Evolutionary conservation across 164 flowering plant species (phyloP).

Genomic region (Platanus orientalis): DNA sequence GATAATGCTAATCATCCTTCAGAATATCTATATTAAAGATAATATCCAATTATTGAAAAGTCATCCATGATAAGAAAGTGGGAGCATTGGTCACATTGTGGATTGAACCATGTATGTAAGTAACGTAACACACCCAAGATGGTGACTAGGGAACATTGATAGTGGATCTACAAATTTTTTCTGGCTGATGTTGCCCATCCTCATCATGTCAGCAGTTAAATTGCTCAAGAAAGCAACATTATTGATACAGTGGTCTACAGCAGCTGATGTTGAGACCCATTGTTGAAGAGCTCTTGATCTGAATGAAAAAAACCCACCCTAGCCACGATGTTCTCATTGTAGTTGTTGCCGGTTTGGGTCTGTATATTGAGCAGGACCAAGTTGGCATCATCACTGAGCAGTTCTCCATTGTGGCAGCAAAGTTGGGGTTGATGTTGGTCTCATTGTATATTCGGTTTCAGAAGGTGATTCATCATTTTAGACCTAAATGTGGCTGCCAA

Average conservation of each 20-base stretch:
- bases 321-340: conserved; percentile 41
- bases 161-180: too few species aligned
- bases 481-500: conserved; percentile 61
- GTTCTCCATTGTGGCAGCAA: conserved; percentile 33
- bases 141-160: too few species aligned
- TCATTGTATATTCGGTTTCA: conserved; percentile 62
- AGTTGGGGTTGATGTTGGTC: conserved; percentile 43
- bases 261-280: conserved; percentile 50
- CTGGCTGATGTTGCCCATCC: conserved; percentile 59
- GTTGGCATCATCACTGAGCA: conserved; percentile 63
- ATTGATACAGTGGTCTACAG: conserved; percentile 32
- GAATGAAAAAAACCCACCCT: conserved; percentile 53
- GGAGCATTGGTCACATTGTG: too few species aligned
- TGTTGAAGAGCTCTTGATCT: conserved; percentile 55
- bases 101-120: too few species aligned
- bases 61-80: too few species aligned
- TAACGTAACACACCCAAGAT: too few species aligned
- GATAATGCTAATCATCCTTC: too few species aligned
- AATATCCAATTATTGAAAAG: too few species aligned
- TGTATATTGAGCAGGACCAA: conserved; percentile 54
- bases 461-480: conserved; percentile 57
- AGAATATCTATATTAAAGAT: too few species aligned
- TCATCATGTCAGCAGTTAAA: conserved; percentile 55
- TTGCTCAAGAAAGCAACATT: conserved; percentile 27
- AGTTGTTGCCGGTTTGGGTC: conserved; percentile 38